Base-by-base conservation (phyloP, 1,284 basidiomycete species). In the Lentinula novae-zelandiae region DNA sequence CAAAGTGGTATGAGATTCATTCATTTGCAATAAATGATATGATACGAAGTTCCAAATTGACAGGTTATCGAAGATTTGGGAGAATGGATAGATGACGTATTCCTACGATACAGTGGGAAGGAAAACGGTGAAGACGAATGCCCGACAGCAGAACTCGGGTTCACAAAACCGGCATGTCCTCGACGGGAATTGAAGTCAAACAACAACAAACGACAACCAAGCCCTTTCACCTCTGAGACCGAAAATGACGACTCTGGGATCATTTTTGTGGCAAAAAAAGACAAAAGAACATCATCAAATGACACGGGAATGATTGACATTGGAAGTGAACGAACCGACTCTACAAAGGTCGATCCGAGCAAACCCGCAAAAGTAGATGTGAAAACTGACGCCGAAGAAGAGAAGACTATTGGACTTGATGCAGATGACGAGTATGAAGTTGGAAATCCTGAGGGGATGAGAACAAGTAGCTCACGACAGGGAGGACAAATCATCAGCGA, bases 41-140 rank as follows among this genome's bases (percentile, higher is more conserved):
- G 31, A 22, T 49, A 39, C 49, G 33, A 13, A 40, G n/a, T 17
- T 36, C n/a, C 44, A 33, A 5, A 27, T 51, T 33, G 52, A n/a
- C 62, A 81, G 78, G 79, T 93, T 51, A 90, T 98, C 66, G 82
- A 89, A 64, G 93, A 96, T 68, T 82, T 97, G 67, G 95, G 90
- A n/a, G 90, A 92, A 65, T 98, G 95, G 95, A 96, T 97, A 63
- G 83, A 86, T 68, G 85, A 88, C 63, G 83, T 87, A 31, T 98
- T 98, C 71, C 81, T 78, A 57, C 70, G 76, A 56, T 68, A 68
- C 50, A 60, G 65, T 52, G 31, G 58, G 31, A 52, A 58, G 48
- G 20, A 17, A 15, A 50, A 38, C 48, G 60, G 54, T 34, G 60
- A 68, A 68, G 63, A 67, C 66, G 67, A 68, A 10, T 55, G 53